These are phyloP conservation scores for Kodamaea fungicola DNA, from an alignment of 1,139 yeast species.

Conservation along the genomic window DNA sequence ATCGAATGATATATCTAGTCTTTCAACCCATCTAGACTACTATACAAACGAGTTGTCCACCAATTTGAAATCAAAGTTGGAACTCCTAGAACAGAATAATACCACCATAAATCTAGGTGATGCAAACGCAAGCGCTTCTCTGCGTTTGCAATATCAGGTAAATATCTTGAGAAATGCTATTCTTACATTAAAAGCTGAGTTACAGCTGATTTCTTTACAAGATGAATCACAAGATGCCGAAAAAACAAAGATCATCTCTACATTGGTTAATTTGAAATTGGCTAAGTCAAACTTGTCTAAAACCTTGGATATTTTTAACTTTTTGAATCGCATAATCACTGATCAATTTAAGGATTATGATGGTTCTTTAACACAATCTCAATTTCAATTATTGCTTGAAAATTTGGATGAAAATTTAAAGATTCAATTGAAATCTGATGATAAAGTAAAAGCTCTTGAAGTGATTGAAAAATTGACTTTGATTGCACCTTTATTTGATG, in stretches of 20 bases:
- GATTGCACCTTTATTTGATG: conserved; percentile 50
- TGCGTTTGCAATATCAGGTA: conserved; percentile 61
- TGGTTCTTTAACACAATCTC: conserved; percentile 7
- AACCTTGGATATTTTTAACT: conserved; percentile 44
- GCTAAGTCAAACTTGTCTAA: conserved; percentile 43
- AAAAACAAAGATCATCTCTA: conserved; percentile 22
- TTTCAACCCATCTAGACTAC: conserved; percentile 59
- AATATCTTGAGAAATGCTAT: conserved; percentile 58
- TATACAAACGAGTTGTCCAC: conserved; percentile 54
- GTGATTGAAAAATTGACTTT: conserved; percentile 44
- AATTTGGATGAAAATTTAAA: conserved; percentile 40
- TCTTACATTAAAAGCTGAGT: conserved; percentile 49
- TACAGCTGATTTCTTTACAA: conserved; percentile 24
- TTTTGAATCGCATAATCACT: conserved; percentile 5
- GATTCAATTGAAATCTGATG: conserved; percentile 27
- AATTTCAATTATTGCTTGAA: conserved; percentile 12
- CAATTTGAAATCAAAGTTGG: conserved; percentile 48
- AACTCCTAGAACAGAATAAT: conserved; percentile 31
- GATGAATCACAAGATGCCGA: conserved; percentile 17
- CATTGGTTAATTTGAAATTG: conserved; percentile 39
- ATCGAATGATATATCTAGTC: conserved; percentile 29
- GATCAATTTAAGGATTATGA: conserved; percentile 4
- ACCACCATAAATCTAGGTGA: conserved; percentile 7
- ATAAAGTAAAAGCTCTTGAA: conserved; percentile 26
- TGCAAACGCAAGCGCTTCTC: conserved; percentile 14